Conservation (phyloP, 371 early-diverging fungal genomes). For the Lichtheimia corymbifera region DNA sequence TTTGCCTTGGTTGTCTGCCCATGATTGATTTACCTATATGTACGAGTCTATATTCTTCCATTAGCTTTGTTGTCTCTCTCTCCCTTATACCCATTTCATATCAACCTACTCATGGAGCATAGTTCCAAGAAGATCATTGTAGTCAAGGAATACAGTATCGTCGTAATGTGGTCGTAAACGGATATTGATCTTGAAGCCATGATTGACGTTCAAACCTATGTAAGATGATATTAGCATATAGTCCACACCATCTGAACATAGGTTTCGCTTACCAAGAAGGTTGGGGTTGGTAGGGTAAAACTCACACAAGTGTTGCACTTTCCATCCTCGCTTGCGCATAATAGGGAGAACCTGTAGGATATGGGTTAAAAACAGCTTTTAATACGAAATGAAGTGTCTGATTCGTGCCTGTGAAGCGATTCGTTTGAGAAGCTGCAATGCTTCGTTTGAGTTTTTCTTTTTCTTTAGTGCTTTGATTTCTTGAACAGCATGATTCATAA, state of each 20-base stretch:
- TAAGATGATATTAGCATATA: neutral
- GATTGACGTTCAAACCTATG: slow-evolving; percentile 62
- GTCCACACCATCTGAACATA: neutral
- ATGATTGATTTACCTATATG: slow-evolving; percentile 40
- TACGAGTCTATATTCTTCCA: slow-evolving; percentile 36
- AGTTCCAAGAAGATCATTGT: slow-evolving; percentile 63
- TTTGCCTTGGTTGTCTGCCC: neutral
- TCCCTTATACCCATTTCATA: too few species aligned
- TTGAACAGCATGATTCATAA: slow-evolving; percentile 14
- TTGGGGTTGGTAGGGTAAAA: slow-evolving; percentile 58
- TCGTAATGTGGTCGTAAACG: slow-evolving; percentile 56
- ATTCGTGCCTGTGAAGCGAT: slow-evolving; percentile 30
- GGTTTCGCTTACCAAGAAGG: slow-evolving; percentile 42
- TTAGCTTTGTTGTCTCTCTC: too few species aligned
- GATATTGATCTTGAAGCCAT: slow-evolving; percentile 57
- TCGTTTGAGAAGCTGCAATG: slow-evolving; percentile 30
- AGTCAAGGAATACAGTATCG: slow-evolving; percentile 49
- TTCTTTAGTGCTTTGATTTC: slow-evolving; percentile 9
- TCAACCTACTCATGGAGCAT: slow-evolving; percentile 66
- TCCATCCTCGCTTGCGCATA: slow-evolving; percentile 60
- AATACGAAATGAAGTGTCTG: neutral
- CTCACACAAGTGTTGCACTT: slow-evolving; percentile 52
- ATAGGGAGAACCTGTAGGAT: slow-evolving; percentile 56
- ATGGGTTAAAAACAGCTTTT: neutral
- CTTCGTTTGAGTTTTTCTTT: slow-evolving; percentile 24